These are phyloP conservation scores for Camelina sativa DNA, from an alignment of 345 rosid species.

Conservation along the genomic window DNA sequence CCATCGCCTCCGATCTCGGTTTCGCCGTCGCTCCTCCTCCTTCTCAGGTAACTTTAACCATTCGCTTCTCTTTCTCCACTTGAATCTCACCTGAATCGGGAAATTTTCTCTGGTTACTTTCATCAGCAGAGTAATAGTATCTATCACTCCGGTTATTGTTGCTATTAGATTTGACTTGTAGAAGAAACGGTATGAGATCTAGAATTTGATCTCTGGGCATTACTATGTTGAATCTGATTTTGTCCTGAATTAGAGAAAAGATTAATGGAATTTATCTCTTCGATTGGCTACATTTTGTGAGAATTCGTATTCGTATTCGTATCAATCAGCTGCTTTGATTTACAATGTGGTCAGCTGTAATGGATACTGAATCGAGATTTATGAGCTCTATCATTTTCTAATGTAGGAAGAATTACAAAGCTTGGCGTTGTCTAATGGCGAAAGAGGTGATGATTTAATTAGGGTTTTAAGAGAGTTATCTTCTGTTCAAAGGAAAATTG, in stretches of 20 bases:
- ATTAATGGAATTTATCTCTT: not conserved
- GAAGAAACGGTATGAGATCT: slow-evolving; percentile 26
- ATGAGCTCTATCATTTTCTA: slow-evolving; percentile 9
- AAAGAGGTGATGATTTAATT: slow-evolving; percentile 81
- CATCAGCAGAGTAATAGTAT: not conserved
- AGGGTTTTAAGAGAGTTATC: slow-evolving; percentile 84
- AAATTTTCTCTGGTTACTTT: slow-evolving; percentile 2
- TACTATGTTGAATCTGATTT: slow-evolving; percentile 2
- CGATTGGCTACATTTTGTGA: slow-evolving; percentile 21
- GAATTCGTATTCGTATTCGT: slow-evolving; percentile 1
- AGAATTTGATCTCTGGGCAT: not conserved
- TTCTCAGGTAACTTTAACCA: slow-evolving; percentile 61
- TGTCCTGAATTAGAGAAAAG: slow-evolving; percentile 15
- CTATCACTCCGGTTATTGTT: not conserved
- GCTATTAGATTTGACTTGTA: slow-evolving; percentile 19
- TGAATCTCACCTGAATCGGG: not conserved
- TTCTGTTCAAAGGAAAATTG: slow-evolving; percentile 87
- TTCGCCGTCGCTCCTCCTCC: slow-evolving; percentile 77
- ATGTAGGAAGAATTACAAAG: slow-evolving; percentile 67
- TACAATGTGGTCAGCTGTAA: not conserved
- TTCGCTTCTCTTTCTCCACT: not conserved
- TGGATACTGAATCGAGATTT: slow-evolving; percentile 7
- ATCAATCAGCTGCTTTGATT: not conserved
- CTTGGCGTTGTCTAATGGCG: slow-evolving; percentile 57
- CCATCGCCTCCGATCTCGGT: slow-evolving; percentile 97